Conservation (phyloP, 345 rosid species). For the Gossypium raimondii region DNA sequence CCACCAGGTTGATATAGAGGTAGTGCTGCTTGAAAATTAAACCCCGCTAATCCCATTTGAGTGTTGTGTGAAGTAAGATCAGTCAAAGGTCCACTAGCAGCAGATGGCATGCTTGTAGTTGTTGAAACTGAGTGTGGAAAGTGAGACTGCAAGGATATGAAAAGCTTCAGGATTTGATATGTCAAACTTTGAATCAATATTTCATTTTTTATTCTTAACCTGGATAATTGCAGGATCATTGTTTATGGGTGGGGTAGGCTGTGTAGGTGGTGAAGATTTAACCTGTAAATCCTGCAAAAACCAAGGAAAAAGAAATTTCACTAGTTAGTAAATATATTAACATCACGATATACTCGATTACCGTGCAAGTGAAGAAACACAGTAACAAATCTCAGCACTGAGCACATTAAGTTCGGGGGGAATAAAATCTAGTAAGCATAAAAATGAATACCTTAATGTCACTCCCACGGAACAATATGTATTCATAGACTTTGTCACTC, state of each 20-base stretch:
- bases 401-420: neutral
- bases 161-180: conserved; percentile 9
- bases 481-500: conserved; percentile 69
- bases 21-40: conserved; percentile 62
- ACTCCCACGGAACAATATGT: conserved; percentile 71
- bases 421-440: neutral
- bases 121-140: conserved; percentile 59
- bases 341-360: neutral
- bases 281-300: conserved; percentile 85
- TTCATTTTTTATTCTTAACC: conserved; percentile 34
- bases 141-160: conserved; percentile 66
- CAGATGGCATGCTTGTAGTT: conserved; percentile 53
- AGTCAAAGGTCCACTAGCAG: conserved; percentile 45
- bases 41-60: conserved; percentile 56
- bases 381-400: neutral
- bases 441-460: conserved; percentile 55
- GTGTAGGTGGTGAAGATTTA: conserved; percentile 81
- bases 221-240: conserved; percentile 96
- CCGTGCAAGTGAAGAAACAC: neutral
- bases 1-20: conserved; percentile 93
- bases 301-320: neutral
- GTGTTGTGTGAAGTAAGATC: conserved; percentile 53
- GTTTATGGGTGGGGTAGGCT: conserved; percentile 58
- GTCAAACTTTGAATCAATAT: conserved; percentile 3
- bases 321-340: neutral